phyloP scores from a whole-genome alignment of 2,329 filamentous ascomycete genomes.

The Falciphora oryzae region DNA sequence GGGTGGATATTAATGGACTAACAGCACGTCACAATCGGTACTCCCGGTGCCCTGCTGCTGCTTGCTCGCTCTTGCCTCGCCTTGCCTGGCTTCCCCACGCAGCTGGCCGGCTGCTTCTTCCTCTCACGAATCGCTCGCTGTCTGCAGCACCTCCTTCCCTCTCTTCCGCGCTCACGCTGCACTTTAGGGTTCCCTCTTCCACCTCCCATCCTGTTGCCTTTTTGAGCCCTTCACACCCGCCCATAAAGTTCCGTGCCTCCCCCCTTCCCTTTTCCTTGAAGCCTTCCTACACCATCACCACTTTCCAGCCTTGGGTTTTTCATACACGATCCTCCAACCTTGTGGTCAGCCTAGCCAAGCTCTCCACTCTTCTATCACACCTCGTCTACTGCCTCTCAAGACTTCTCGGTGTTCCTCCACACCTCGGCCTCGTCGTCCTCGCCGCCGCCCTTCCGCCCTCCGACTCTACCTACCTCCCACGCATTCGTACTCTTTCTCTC shows the following conservation, averaged over 20 bases:
- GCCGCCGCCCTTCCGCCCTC: background rate
- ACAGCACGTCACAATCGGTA: background rate
- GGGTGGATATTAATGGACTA: background rate
- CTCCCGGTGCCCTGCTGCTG: background rate
- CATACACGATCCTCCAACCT: background rate
- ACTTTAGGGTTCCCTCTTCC: slow-evolving; percentile 10
- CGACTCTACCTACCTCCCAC: background rate
- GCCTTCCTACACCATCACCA: background rate
- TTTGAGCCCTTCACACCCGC: slow-evolving; percentile 6
- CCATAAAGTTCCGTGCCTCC: slow-evolving; percentile 9
- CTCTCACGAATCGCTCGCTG: slow-evolving; percentile 17
- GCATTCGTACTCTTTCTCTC: background rate
- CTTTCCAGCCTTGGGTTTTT: background rate
- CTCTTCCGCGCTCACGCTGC: slow-evolving; percentile 9
- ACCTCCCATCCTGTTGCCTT: slow-evolving; percentile 6
- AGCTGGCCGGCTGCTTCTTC: slow-evolving; percentile 13
- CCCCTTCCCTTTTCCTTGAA: slow-evolving; percentile 1
- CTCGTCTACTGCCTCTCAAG: slow-evolving; percentile 5
- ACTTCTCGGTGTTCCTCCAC: background rate
- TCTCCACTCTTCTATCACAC: slow-evolving; percentile 9
- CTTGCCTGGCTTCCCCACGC: slow-evolving; percentile 1
- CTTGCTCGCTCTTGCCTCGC: background rate
- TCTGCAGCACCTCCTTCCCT: slow-evolving; percentile 17
- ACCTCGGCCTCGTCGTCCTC: slow-evolving; percentile 3
- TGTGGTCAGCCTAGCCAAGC: slow-evolving; percentile 3